Base-by-base conservation (phyloP, 78 protist genomes). In the Dictyostelium discoideum region DNA sequence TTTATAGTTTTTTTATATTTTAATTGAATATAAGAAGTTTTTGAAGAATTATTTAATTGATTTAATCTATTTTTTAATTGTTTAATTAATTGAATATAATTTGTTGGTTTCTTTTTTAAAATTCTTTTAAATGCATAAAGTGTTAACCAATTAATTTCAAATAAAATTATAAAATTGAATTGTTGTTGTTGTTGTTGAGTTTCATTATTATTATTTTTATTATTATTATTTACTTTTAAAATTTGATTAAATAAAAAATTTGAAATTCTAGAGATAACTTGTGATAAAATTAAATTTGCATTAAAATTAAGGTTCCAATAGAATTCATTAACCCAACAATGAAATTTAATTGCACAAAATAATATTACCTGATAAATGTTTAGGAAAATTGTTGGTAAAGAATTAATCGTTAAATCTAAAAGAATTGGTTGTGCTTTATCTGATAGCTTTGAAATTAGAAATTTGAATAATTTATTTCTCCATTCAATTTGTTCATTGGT, bases 81-180 rank as follows among this genome's bases (percentile, higher is more conserved):
- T 69, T 13, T 69, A 24, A 69, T 69, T 26, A 69, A 14, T 26
- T 29, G 42, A 26, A 11, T 10, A 24, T n/a, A 69, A 26, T 69
- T 24, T 24, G 77, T 79, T 42, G n/a, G 60, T 44, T 79, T 79
- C 32, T 44, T 79, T 20, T 42, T 44, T 44, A 79, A 22, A 42
- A 79, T 79, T 39, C 13, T 79, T 14, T 22, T 18, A 22, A 79
- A 79, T 44, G 84, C 54, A 24, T 6, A 10, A 39, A 22, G 11
- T n/a, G 84, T n/a, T 46, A 79, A 79, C 84, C 84, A 79, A 18
- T 20, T 3, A n/a, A 79, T 79, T 44, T 79, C 84, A 10, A n/a
- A 6, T 9, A 79, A 7, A 11, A 11, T 77, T 77, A 79, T 16
- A 44, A 42, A 44, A 10, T 46, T 24, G 10, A 44, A 44, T 32